These are phyloP conservation scores for Penicillium sp. DNA, from an alignment of 2,329 filamentous ascomycete species.

Conservation along the genomic window DNA sequence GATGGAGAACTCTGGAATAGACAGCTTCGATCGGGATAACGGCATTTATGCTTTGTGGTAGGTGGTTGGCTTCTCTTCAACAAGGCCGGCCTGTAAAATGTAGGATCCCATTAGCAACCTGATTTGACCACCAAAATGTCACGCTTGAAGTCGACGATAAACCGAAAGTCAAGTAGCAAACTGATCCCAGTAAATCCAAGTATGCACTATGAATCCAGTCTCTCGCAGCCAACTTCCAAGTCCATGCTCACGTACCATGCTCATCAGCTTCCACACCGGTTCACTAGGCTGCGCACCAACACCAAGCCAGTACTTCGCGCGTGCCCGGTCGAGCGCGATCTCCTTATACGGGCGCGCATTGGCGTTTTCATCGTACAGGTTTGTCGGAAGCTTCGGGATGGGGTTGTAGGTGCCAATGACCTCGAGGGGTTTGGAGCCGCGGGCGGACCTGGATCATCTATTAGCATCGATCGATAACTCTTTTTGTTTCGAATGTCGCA, in stretches of 20 bases:
- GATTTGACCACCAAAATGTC: neutral
- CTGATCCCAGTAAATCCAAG: neutral
- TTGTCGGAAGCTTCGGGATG: slow-evolving; percentile 54
- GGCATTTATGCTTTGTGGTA: slow-evolving; percentile 19
- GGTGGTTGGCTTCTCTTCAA: slow-evolving; percentile 31
- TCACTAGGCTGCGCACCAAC: slow-evolving; percentile 95
- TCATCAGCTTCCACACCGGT: slow-evolving; percentile 80
- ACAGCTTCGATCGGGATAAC: neutral
- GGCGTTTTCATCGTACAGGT: slow-evolving; percentile 49
- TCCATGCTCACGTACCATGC: slow-evolving; percentile 62
- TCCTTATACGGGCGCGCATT: slow-evolving; percentile 81
- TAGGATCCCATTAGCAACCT: slow-evolving; percentile 1
- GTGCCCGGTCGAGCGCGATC: slow-evolving; percentile 76
- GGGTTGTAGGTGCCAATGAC: slow-evolving; percentile 74
- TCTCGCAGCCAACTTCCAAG: neutral
- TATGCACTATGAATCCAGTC: neutral
- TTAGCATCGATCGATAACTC: neutral
- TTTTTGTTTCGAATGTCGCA: neutral
- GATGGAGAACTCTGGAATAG: neutral
- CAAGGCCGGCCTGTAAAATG: slow-evolving; percentile 33
- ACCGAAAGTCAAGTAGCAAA: neutral
- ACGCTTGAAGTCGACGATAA: neutral
- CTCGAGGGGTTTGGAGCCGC: slow-evolving; percentile 86
- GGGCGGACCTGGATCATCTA: slow-evolving; percentile 65
- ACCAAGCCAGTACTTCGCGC: slow-evolving; percentile 94